Base-by-base conservation (phyloP, 352 stramenopile species). In the Halophytophthora polymorphica region DNA sequence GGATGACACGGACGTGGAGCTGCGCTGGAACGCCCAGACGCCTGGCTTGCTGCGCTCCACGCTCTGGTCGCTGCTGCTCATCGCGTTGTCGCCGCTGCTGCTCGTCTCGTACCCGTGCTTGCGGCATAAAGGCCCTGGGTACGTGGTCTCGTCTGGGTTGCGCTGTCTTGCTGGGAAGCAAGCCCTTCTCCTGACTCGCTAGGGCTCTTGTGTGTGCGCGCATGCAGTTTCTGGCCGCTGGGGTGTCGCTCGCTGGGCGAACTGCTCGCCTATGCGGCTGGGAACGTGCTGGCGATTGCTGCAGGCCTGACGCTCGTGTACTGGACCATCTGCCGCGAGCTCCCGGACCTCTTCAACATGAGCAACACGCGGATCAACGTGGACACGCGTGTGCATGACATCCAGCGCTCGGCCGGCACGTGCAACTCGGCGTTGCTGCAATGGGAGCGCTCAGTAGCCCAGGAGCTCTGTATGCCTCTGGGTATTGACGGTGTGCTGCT, bases 221-320 rank as follows among this genome's bases (percentile, higher is more conserved):
- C 8, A 8, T 52, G 25, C 40, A 91, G 81, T 13, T 79, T 80
- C 45, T 93, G 83, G 80, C 83, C 83, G 37, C 66, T 93, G 28
- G 68, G 61, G 7, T 89, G 80, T 53, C 41, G 56, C 40, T 89
- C 78, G 14, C 43, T 89, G 17, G 66, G 65, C 33, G 60, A 73
- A 22, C 61, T 91, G 3, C 62, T 87, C 38, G 23, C 49, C 12
- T 66, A 46, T 41, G 76, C 72, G 54, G n/a, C 80, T 19, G 33
- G 47, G 18, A 78, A 88, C 48, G 48, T 90, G 33, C 45, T 54
- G 28, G 83, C 76, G 25, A 50, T 85, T 14, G 34, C 43, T 60
- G 33, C 72, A 73, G 73, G 78, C 2, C 37, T 84, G 0, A 39
- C 56, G 43, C 41, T 89, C 29, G 35, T 86, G 17, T 89, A 88